Base-by-base conservation (phyloP, 108 stramenopile species). In the Hondaea fermentalgiana region DNA sequence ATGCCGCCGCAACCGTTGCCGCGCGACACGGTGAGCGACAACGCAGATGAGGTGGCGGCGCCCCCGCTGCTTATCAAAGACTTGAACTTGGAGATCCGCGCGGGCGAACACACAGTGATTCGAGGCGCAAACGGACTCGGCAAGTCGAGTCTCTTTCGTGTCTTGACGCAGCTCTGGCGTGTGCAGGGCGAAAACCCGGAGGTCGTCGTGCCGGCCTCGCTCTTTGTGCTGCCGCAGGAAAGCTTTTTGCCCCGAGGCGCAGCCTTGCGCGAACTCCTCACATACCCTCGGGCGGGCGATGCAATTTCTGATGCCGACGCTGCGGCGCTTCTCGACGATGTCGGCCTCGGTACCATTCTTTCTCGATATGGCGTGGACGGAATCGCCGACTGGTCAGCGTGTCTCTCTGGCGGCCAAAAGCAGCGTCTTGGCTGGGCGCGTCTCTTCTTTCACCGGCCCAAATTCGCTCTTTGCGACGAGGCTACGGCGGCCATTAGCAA, bases 111-210 rank as follows among this genome's bases (percentile, higher is more conserved):
- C 51, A 87, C 87, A 4, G 23, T 91, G 5, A 55, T 91, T 12
- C 90, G 87, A 10, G 91, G 91, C 49, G 90, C 91, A 21, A 91
- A 91, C 87, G 91, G 91, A 4, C 87, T 83, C 5, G 91, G 91
- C 25, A 91, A 91, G 87, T 69, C 59, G 6, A 59, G 57, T 64
- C 58, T 91, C n/a, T 91, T 91, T 51, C 58, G 91, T 12, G 57
- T 90, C 12, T 57, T 91, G 45, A 90, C 87, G 10, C 90, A 90
- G 16, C 91, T 91, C 45, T 91, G 91, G 91, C 89, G 89, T 3
- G n/a, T 91, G 21, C 6, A 3, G 4, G 91, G 91, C 3, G 91
- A 88, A 17, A 23, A 35, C n/a, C 17, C 76, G 0, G 76, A 53
- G 45, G 51, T 83, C 25, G 76, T 53, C 19, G 51, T 83, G 0